Evolutionary conservation across 352 stramenopile species (phyloP), one percentile per base, ranked within the genome.

Genomic region (Pythium rhizo-oryzae): DNA sequence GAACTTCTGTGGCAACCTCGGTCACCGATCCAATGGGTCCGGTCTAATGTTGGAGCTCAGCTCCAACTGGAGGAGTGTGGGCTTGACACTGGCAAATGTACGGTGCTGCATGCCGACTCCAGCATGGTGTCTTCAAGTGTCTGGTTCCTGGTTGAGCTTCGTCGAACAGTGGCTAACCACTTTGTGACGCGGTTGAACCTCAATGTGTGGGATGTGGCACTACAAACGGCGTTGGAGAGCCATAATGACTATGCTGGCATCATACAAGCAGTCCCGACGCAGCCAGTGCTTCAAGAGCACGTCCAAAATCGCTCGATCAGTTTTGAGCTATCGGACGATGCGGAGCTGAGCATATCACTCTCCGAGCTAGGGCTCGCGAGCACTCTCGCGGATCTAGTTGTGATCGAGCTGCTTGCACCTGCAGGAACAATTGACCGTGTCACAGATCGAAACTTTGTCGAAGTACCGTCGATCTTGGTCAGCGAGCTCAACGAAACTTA

Each of bases 261-360:
- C 21, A 43, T 51, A 0, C 19, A 62, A 16, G 21, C 55, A 18
- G 37, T 19, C 7, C 59, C 59, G 33, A 37, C 19, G 35, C 23
- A 49, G 30, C n/a, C 59, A 12, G 16, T 28, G 30, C 46, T 18
- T 1, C 35, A 49, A 13, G 25, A 12, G 25, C 23, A 15, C 2
- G 23, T 23, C 4, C 21, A 53, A 18, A 13, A 25, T 16, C 23
- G 16, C 19, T 16, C 9, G 7, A 46, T 19, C 39, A 50, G n/a
- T 19, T 65, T 70, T 44, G 56, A 60, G 11, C 7, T 70, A 1
- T 19, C n/a, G 2, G 64, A 70, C 19, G 64, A 70, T 44, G 24
- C 25, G 1, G 56, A 70, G 15, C 11, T 70, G 25, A 46, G 15
- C 11, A 25, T 70, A 5, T 65, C 64, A 5, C 49, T 70, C 15